Conservation (phyloP, 2,329 filamentous ascomycete genomes). For the Trichoderma sp. region DNA sequence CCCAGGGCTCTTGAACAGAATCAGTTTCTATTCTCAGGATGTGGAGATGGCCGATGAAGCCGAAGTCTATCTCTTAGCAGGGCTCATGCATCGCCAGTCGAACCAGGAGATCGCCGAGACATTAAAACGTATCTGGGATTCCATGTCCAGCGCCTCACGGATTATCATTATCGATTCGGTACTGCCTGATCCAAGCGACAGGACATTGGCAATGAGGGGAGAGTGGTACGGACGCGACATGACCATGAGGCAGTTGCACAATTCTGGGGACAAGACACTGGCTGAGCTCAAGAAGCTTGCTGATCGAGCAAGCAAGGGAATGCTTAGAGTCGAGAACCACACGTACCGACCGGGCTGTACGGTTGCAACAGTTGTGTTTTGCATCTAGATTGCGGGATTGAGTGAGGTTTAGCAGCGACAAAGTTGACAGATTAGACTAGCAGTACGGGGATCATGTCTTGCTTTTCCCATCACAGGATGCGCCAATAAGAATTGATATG, state of each 20-base stretch:
- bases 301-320: background rate
- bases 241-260: conserved; percentile 7
- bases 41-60: background rate
- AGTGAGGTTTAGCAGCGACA: too few species aligned
- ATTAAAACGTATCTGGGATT: conserved; percentile 13
- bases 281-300: background rate
- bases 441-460: background rate
- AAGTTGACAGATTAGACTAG: background rate
- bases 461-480: too few species aligned
- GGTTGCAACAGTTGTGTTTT: background rate
- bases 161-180: background rate
- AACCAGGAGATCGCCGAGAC: conserved; percentile 36
- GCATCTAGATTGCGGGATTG: too few species aligned
- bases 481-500: background rate
- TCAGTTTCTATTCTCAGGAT: background rate
- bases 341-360: background rate
- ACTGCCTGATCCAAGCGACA: background rate
- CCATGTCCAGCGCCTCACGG: background rate
- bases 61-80: conserved; percentile 24
- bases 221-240: background rate
- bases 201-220: background rate
- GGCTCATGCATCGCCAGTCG: conserved; percentile 47
- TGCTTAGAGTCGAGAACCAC: background rate
- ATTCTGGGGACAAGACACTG: background rate
- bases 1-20: background rate